Evolutionary conservation across 352 stramenopile species (phyloP), one percentile per base, ranked within the genome.

Genomic region (Pythium sukuiense): DNA sequence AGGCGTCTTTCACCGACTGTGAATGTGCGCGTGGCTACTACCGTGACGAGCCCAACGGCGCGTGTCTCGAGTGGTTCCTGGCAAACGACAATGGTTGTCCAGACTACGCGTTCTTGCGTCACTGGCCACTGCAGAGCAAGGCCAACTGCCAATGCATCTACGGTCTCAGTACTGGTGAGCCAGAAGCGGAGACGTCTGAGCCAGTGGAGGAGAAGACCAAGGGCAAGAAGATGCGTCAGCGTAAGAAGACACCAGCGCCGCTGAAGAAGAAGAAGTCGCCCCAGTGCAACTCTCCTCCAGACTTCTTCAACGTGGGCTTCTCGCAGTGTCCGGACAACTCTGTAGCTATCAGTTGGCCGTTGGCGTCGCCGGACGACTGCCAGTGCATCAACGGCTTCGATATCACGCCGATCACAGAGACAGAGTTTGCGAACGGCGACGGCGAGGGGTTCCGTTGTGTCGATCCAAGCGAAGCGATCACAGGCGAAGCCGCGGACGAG

Each of bases 61-160:
- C 69, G 14, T 95, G 87, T 58, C 71, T 89, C 26, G 74, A 83
- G 48, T 92, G 83, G 83, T 84, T 90, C 46, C 62, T 90, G 48
- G 65, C 80, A 29, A 86, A 91, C 49, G 76, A 83, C 9, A 92
- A 90, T 46, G 57, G 72, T 0, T 95, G 87, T 30, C 87, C 87
- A 7, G 37, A 72, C 14, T 86, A 77, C 49, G 76, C 83, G 5
- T 79, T 87, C 29, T 74, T 92, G 39, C 83, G 67, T 9, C 84
- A 86, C 35, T 95, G 87, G 87, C 85, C 85, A 39, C 69, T 95
- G 58, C 81, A 93, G 67, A 90, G 80, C 55, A 85, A 79, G 26
- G 71, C 74, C 24, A 93, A 90, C 43, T 93, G 85, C 68, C 74
- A 88, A 50, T 93, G 85, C 56, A 67, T 91, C 65, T 89, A 89